Conservation (phyloP, 345 rosid species). For the Rhizophora mangle region DNA sequence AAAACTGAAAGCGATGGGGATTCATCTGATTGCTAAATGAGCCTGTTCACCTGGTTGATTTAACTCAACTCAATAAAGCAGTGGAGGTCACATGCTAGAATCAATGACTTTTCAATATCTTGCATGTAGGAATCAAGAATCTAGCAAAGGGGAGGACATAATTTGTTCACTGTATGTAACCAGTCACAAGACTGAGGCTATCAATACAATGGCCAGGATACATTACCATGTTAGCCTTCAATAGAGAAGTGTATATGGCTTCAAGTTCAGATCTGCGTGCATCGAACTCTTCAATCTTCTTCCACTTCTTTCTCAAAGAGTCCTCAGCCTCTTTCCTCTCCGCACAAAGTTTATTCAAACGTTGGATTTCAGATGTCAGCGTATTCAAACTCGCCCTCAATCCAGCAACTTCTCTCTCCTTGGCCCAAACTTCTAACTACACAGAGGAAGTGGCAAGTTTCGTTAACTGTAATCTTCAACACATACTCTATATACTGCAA, state of each 20-base stretch:
- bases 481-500: slow-evolving; percentile 3
- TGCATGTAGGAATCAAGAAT: background rate
- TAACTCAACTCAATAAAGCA: background rate
- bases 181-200: background rate
- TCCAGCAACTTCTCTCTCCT: slow-evolving; percentile 91
- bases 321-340: slow-evolving; percentile 97
- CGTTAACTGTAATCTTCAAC: slow-evolving; percentile 17
- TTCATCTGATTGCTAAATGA: background rate
- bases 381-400: slow-evolving; percentile 82
- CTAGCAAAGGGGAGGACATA: background rate
- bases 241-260: slow-evolving; percentile 69
- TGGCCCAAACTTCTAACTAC: slow-evolving; percentile 94
- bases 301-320: slow-evolving; percentile 85
- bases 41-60: background rate
- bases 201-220: background rate
- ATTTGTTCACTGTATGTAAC: background rate
- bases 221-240: slow-evolving; percentile 81
- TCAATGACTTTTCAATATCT: background rate
- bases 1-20: background rate
- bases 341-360: slow-evolving; percentile 73
- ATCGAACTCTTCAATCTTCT: slow-evolving; percentile 92
- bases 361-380: slow-evolving; percentile 71
- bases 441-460: slow-evolving; percentile 14
- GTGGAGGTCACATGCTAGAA: background rate
- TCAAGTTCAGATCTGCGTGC: slow-evolving; percentile 91